Conservation (phyloP, 2,329 filamentous ascomycete genomes). For the Didymella pomorum region DNA sequence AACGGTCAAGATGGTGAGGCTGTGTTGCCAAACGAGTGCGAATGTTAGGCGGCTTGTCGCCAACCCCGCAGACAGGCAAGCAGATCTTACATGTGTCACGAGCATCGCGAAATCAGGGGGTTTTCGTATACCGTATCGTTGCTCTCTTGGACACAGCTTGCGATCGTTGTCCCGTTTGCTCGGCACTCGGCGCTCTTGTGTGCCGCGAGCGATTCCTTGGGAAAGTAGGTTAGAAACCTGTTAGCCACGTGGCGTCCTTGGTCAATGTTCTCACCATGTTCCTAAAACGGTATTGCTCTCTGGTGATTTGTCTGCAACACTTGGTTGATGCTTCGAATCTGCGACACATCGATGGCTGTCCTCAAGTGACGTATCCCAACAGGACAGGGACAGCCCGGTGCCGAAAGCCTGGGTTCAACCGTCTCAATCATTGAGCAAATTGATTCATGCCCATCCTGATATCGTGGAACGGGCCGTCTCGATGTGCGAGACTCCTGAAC, state of each 20-base stretch:
- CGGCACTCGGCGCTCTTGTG: constrained; percentile 24
- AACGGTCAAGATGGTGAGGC: constrained; percentile 25
- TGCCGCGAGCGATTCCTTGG: constrained; percentile 17
- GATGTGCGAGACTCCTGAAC: constrained; percentile 6
- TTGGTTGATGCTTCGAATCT: neutral
- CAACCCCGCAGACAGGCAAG: constrained; percentile 13
- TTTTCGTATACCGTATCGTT: constrained; percentile 16
- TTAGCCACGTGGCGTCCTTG: constrained; percentile 15
- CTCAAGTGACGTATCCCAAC: neutral
- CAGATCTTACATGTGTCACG: constrained; percentile 6
- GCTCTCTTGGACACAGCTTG: constrained; percentile 11
- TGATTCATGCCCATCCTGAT: constrained; percentile 7
- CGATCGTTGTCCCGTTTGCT: constrained; percentile 11
- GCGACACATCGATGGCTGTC: constrained; percentile 2
- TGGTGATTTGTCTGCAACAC: neutral
- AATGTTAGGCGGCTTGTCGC: constrained; percentile 13
- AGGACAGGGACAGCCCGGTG: constrained; percentile 5
- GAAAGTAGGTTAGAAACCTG: constrained; percentile 2
- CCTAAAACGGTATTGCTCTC: neutral
- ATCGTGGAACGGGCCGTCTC: constrained; percentile 9
- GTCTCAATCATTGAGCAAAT: constrained; percentile 2
- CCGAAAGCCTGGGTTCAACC: constrained; percentile 7
- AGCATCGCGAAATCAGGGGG: constrained; percentile 7
- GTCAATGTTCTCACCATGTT: constrained; percentile 5
- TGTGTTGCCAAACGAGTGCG: constrained; percentile 16